Percentiles rank a stretch among this genome's conserved stretches.
These are phyloP conservation scores for Linnemannia exigua DNA, from an alignment of 192 early-diverging fungal genomes.

Conservation along the genomic window DNA sequence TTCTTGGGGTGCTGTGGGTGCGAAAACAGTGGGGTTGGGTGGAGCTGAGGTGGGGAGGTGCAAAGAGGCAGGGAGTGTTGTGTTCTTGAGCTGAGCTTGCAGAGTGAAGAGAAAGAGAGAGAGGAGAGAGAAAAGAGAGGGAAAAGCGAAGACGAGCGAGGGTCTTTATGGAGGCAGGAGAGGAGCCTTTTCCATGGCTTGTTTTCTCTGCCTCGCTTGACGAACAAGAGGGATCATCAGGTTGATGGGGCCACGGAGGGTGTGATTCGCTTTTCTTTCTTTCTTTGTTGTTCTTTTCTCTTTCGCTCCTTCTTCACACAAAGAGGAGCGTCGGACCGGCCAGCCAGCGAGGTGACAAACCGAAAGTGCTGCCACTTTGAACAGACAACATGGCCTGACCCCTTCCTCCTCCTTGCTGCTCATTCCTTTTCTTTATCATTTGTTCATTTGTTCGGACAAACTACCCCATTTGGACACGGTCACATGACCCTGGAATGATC, in stretches of 20 bases:
- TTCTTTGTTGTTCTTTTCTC: not conserved
- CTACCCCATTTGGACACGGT: not conserved
- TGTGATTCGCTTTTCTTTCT: not conserved
- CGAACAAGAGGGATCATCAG: not conserved
- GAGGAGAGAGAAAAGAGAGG: constrained; percentile 2
- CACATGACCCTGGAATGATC: not conserved
- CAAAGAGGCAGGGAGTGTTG: not conserved
- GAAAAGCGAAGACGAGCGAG: not conserved
- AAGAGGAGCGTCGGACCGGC: not conserved
- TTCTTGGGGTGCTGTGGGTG: constrained; percentile 19
- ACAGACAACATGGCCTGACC: not conserved
- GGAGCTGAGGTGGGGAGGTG: constrained; percentile 3
- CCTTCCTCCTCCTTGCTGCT: not conserved
- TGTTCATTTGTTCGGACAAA: not conserved
- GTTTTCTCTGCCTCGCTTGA: constrained; percentile 1
- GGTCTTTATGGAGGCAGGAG: not conserved
- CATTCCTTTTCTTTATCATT: too few species aligned
- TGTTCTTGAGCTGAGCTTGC: not conserved
- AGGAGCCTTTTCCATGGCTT: constrained; percentile 15
- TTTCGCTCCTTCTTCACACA: not conserved
- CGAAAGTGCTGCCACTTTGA: not conserved
- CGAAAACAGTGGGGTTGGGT: not conserved
- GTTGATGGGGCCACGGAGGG: not conserved
- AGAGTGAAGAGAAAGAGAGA: constrained; percentile 12
- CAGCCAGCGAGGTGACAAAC: constrained; percentile 34